Percentiles rank a stretch among this genome's conserved stretches.
Conservation (phyloP, 495 filamentous ascomycete genomes). For the Collariella sp. region DNA sequence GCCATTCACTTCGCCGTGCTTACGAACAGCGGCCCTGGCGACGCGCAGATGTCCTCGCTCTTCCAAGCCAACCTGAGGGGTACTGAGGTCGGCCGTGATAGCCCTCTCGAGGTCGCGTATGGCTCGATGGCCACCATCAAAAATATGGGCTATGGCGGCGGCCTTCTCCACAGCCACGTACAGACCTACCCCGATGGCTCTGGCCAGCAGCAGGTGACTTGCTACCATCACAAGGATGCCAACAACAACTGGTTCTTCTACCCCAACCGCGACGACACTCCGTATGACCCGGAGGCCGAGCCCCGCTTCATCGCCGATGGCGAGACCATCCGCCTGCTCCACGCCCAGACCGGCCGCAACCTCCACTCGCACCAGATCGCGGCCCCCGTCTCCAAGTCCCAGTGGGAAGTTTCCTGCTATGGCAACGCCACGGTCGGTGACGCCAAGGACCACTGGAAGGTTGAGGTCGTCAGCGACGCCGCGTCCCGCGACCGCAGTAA, state of each 20-base stretch:
- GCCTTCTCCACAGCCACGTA: conserved; percentile 88
- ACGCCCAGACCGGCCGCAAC: conserved; percentile 93
- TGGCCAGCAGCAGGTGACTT: conserved; percentile 90
- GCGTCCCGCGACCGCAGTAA: conserved; percentile 76
- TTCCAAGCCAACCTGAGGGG: conserved; percentile 95
- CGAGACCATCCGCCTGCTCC: conserved; percentile 76
- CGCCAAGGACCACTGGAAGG: conserved; percentile 94
- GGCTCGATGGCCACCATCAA: conserved; percentile 91
- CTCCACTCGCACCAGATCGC: conserved; percentile 85
- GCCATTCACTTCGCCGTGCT: conserved; percentile 87
- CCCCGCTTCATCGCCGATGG: conserved; percentile 67
- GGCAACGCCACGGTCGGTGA: conserved; percentile 96
- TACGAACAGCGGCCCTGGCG: conserved; percentile 89
- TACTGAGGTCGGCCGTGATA: conserved; percentile 87
- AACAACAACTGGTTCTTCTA: conserved; percentile 99
- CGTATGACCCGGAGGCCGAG: conserved; percentile 62
- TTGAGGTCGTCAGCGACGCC: conserved; percentile 86
- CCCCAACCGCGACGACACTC: conserved; percentile 67
- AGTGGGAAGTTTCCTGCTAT: conserved; percentile 89
- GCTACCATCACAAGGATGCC: conserved; percentile 98
- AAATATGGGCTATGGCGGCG: conserved; percentile 98
- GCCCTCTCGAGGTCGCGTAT: conserved; percentile 79
- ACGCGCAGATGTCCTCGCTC: conserved; percentile 98
- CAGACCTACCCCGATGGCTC: conserved; percentile 95
- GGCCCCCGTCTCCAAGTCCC: conserved; percentile 80